A percentile compares a stretch with the other conserved stretches of the same genome.
These are phyloP conservation scores for Novymonas esmeraldas DNA, from an alignment of 208 protist genomes.

Conservation along the genomic window DNA sequence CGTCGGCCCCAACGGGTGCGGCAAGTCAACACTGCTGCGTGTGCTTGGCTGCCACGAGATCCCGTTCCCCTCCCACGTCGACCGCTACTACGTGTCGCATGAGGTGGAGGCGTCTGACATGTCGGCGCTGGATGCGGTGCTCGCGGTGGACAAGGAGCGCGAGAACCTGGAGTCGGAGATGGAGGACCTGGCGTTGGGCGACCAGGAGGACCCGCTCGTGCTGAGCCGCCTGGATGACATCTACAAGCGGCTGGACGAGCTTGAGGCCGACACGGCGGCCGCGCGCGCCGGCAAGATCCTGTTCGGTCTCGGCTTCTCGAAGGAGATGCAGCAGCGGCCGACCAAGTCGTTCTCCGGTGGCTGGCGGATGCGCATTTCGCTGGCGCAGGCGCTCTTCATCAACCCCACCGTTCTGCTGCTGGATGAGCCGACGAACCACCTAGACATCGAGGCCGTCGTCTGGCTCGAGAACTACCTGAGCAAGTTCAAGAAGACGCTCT, in stretches of 20 bases:
- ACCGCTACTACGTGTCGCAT: constrained; percentile 97
- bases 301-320: constrained; percentile 95
- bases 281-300: constrained; percentile 92
- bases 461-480: constrained; percentile 97
- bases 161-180: constrained; percentile 79
- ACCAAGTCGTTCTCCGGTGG: constrained; percentile 94
- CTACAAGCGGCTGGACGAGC: constrained; percentile 93
- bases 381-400: constrained; percentile 96
- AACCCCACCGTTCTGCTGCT: constrained; percentile 95
- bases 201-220: constrained; percentile 84
- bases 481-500: constrained; percentile 93
- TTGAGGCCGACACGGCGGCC: constrained; percentile 90
- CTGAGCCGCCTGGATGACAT: constrained; percentile 83
- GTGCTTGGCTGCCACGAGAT: constrained; percentile 89
- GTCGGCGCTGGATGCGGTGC: constrained; percentile 82
- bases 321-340: constrained; percentile 79
- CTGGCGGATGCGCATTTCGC: constrained; percentile 98
- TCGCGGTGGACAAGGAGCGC: constrained; percentile 85
- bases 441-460: constrained; percentile 96
- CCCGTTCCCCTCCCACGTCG: constrained; percentile 93
- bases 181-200: constrained; percentile 79
- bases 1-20: constrained; percentile 91
- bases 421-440: constrained; percentile 98
- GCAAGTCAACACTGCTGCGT: constrained; percentile 93
- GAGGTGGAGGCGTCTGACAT: constrained; percentile 93